phyloP scores from a whole-genome alignment of 1,284 basidiomycete species.

The Heterobasidion parviporum region DNA sequence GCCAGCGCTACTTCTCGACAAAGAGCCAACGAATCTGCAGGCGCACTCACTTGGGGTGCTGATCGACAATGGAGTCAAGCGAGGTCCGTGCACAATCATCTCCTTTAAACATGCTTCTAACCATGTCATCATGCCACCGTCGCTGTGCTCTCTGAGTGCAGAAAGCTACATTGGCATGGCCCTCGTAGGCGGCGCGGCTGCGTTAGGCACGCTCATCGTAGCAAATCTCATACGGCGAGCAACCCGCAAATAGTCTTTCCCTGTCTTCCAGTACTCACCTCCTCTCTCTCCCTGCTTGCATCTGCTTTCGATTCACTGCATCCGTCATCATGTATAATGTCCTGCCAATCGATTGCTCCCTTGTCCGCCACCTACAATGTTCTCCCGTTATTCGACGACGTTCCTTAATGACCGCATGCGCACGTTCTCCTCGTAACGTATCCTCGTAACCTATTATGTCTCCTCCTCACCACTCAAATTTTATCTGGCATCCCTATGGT shows the following conservation, averaged over 20 bases:
- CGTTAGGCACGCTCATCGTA: slow-evolving; percentile 75
- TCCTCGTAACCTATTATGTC: no score
- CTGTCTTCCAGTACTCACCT: no score
- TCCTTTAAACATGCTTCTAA: not conserved
- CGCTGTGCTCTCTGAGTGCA: slow-evolving; percentile 22
- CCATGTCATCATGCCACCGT: not conserved
- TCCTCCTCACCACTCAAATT: no score
- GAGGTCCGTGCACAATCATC: slow-evolving; percentile 46
- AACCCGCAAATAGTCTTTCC: slow-evolving; percentile 49
- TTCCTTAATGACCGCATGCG: no score
- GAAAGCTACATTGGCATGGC: slow-evolving; percentile 95
- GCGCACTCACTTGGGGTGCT: slow-evolving; percentile 79
- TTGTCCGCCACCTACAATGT: no score
- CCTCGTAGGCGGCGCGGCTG: slow-evolving; percentile 83
- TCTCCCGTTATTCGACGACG: no score
- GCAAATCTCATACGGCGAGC: slow-evolving; percentile 84
- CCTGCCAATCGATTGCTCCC: no score
- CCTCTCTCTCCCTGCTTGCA: no score
- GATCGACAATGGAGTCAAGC: slow-evolving; percentile 83
- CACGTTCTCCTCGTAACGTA: no score
- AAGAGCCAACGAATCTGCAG: slow-evolving; percentile 93
- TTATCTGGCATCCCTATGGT: no score
- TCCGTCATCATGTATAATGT: no score
- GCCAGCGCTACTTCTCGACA: slow-evolving; percentile 79
- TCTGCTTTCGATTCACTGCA: no score